phyloP scores from a whole-genome alignment of 1,284 basidiomycete genomes.

The Grifola frondosa region DNA sequence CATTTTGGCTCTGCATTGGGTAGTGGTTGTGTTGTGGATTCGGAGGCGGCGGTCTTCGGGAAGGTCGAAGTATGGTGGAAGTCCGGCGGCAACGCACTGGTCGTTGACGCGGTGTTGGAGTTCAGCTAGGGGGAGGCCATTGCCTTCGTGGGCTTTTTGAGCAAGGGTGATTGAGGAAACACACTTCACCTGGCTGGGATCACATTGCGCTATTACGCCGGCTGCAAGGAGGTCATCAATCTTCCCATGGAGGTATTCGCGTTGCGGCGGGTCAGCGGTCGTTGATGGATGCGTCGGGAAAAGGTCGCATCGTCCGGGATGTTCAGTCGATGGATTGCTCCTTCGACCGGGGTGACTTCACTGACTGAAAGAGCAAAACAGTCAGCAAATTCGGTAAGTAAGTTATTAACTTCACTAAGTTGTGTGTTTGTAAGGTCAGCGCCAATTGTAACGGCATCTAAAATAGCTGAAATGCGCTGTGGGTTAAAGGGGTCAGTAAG shows the following conservation, averaged over 20 bases:
- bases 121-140: constrained; percentile 29
- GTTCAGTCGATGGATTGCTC: constrained; percentile 19
- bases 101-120: too few species aligned
- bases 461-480: constrained; percentile 24
- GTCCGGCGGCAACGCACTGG: constrained; percentile 31
- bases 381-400: constrained; percentile 17
- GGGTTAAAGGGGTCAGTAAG: constrained; percentile 22
- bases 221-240: constrained; percentile 34
- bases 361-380: constrained; percentile 18
- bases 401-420: not conserved
- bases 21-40: too few species aligned
- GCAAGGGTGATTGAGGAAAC: constrained; percentile 31
- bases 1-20: constrained; percentile 29
- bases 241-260: constrained; percentile 27
- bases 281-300: constrained; percentile 14
- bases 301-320: constrained; percentile 14
- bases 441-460: constrained; percentile 18
- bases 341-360: constrained; percentile 14
- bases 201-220: constrained; percentile 30
- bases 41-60: too few species aligned
- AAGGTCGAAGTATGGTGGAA: constrained; percentile 14
- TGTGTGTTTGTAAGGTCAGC: constrained; percentile 12
- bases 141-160: constrained; percentile 30
- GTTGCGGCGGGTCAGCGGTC: constrained; percentile 31
- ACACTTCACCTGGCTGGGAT: constrained; percentile 29